Percentiles rank a stretch among this genome's conserved stretches.
phyloP scores from a whole-genome alignment of 2,329 filamentous ascomycete genomes.

The Neofusicoccum ribis region DNA sequence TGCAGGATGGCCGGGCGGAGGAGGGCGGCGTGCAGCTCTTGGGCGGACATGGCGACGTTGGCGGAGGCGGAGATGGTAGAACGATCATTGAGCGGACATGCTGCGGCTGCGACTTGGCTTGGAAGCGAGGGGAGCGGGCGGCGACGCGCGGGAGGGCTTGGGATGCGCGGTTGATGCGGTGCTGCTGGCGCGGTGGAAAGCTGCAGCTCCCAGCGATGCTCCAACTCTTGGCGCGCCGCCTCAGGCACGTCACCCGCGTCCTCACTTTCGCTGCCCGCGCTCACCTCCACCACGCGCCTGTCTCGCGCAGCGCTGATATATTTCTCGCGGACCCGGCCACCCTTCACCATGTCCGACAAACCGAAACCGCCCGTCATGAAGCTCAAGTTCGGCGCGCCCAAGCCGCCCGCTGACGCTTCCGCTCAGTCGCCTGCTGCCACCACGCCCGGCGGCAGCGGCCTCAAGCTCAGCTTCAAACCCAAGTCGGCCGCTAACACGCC shows the following conservation, averaged over 20 bases:
- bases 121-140: background rate
- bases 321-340: background rate
- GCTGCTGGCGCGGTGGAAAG: conserved; percentile 8
- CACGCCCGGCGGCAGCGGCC: conserved; percentile 27
- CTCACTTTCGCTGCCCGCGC: conserved; percentile 7
- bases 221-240: background rate
- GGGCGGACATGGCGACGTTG: conserved; percentile 28
- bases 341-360: conserved; percentile 6
- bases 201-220: conserved; percentile 4
- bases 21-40: conserved; percentile 67
- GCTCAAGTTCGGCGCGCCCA: conserved; percentile 27
- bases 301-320: background rate
- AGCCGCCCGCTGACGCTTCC: conserved; percentile 4
- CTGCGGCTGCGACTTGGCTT: background rate
- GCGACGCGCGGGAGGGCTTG: background rate
- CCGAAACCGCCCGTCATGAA: conserved; percentile 27
- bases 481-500: conserved; percentile 25
- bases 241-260: conserved; percentile 12
- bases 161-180: background rate
- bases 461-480: conserved; percentile 44
- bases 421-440: background rate
- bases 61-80: background rate
- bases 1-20: conserved; percentile 86
- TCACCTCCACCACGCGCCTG: background rate
- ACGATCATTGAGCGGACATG: conserved; percentile 4